Conservation (phyloP, 2,329 filamentous ascomycete species). For the Mycosphaerella sp. region DNA sequence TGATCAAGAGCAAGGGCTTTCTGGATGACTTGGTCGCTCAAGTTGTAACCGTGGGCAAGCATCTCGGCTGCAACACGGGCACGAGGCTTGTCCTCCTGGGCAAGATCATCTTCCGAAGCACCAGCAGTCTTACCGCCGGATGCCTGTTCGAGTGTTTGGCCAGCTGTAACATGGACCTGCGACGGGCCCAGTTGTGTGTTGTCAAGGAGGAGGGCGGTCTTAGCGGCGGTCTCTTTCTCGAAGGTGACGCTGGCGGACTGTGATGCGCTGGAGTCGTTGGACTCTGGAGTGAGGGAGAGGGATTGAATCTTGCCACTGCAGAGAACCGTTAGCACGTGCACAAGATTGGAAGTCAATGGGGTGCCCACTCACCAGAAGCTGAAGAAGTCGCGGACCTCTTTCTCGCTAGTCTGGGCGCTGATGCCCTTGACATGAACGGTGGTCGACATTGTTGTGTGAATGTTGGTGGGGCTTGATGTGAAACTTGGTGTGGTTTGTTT, state of each 20-base stretch:
- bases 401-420: constrained; percentile 70
- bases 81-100: constrained; percentile 95
- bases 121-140: constrained; percentile 54
- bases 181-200: constrained; percentile 82
- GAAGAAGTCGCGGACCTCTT: constrained; percentile 95
- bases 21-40: constrained; percentile 72
- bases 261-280: constrained; percentile 50
- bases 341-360: not conserved
- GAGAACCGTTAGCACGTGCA: constrained; percentile 5
- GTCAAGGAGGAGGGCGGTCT: constrained; percentile 93
- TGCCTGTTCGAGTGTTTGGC: constrained; percentile 59
- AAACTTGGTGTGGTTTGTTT: not conserved
- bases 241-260: constrained; percentile 92
- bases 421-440: constrained; percentile 91
- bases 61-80: constrained; percentile 93
- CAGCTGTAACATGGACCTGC: constrained; percentile 71
- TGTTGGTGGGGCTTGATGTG: not conserved
- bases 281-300: constrained; percentile 64
- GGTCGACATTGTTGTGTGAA: constrained; percentile 41
- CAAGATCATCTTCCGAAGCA: constrained; percentile 57
- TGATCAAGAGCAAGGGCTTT: constrained; percentile 80
- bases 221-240: constrained; percentile 92
- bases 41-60: constrained; percentile 85
- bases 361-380: constrained; percentile 67
- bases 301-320: constrained; percentile 81